These are phyloP conservation scores for Astragalus glycyphyllos DNA, from an alignment of 306 rosid species.

Conservation along the genomic window DNA sequence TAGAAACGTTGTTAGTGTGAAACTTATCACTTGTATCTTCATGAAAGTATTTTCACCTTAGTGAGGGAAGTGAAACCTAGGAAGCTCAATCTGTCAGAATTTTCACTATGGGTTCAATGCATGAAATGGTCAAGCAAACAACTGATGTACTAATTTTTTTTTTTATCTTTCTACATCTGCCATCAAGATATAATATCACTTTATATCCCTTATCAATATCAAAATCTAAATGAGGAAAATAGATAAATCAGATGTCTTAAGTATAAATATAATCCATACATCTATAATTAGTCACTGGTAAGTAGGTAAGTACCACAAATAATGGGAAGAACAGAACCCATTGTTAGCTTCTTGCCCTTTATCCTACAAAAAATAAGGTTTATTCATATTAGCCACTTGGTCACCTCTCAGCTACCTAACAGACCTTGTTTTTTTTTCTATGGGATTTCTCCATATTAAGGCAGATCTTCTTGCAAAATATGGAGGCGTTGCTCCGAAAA, in stretches of 20 bases:
- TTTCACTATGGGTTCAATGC: too few relatives aligned
- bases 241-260: not conserved
- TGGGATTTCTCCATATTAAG: conserved; percentile 55
- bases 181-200: conserved; percentile 14
- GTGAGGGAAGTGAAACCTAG: too few relatives aligned
- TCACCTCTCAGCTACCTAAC: not conserved
- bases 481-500: conserved; percentile 98
- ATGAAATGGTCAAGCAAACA: too few relatives aligned
- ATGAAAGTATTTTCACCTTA: too few relatives aligned
- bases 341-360: conserved; percentile 11
- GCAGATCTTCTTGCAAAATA: conserved; percentile 85
- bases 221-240: conserved; percentile 2
- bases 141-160: too few relatives aligned
- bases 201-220: not conserved
- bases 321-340: conserved; percentile 9
- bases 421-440: conserved; percentile 29
- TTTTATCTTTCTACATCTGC: not conserved
- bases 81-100: too few relatives aligned
- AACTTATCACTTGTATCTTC: too few relatives aligned
- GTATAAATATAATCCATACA: conserved; percentile 1
- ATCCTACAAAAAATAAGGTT: not conserved
- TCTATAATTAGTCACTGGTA: conserved; percentile 10
- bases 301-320: not conserved
- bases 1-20: too few relatives aligned
- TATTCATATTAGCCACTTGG: conserved; percentile 27